Evolutionary conservation across 441 rosid species (phyloP).

Genomic region (Erodium texanum): DNA sequence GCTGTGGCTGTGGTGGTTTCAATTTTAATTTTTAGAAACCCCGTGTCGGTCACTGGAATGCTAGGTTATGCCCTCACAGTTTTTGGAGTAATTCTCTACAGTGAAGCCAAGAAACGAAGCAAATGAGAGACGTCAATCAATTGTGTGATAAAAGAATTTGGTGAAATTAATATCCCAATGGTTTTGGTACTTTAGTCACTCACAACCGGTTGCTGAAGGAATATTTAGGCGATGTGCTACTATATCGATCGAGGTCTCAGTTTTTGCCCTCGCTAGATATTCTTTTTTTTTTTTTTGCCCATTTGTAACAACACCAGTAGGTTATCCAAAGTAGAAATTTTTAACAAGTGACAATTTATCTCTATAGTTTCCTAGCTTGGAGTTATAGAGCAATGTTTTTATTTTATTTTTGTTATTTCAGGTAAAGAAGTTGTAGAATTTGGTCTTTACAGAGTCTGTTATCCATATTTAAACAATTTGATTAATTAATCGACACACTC

Average conservation of each 20-base stretch:
- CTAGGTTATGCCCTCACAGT: conserved; percentile 59
- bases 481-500: background rate
- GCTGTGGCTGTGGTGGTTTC: conserved; percentile 64
- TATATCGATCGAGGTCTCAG: conserved; percentile 12
- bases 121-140: conserved; percentile 25
- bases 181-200: conserved; percentile 7
- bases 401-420: background rate
- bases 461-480: background rate
- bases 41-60: conserved; percentile 62
- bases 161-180: background rate
- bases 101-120: conserved; percentile 62
- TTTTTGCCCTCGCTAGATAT: background rate
- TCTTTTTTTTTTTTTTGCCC: background rate
- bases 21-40: conserved; percentile 54
- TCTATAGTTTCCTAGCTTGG: conserved; percentile 19
- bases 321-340: conserved; percentile 13
- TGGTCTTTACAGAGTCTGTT: background rate
- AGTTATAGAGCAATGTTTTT: conserved; percentile 5
- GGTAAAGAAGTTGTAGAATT: conserved; percentile 2
- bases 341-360: conserved; percentile 28
- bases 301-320: background rate
- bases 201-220: conserved; percentile 13
- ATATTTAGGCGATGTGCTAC: conserved; percentile 13
- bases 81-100: conserved; percentile 55
- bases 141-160: no score